Base-by-base conservation (phyloP, 441 rosid genomes). In the Erodium trifolium region DNA sequence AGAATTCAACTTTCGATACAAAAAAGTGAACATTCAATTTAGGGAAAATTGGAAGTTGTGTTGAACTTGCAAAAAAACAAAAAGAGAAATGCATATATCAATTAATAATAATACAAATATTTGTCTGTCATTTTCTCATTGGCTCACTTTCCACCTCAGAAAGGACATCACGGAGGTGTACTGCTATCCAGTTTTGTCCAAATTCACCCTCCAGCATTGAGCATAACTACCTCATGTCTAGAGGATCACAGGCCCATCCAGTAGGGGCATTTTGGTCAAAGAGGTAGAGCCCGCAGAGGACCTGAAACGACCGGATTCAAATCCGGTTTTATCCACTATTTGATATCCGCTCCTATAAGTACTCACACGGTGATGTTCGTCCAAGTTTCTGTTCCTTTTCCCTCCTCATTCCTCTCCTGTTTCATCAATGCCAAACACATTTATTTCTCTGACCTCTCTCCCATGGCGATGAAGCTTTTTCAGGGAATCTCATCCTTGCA, bases 331-430 rank as follows among this genome's bases (percentile, higher is more conserved):
- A 11, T 9, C 10, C n/a, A 19, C n/a, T 11, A 35, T 39, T 62
- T 23, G 34, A 72, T 63, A 45, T 75, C 72, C 80, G 72, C 63
- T 39, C 39, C 4, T 77, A 70, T 72, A 80, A 72, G 35, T 80
- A 70, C 35, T 17, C 45, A 9, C 60, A 19, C 14, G 39, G 62
- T 63, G 11, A 17, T 2, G 11, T 27, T 14, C 31, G 16, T 5
- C n/a, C 12, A 16, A 45, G 10, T 62, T 12, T 69, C 27, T 39
- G 47, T 31, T 31, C 34, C 4, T 31, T 31, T 31, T 7, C 37
- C 47, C 8, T 19, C 35, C 2, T 17, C 55, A 43, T 0, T 65
- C 45, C 39, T 53, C 29, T 19, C 6, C 72, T 65, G 74, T 76
- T 47, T 19, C 66, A 79, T 69, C 43, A 45, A 12, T 13, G 14